These are phyloP conservation scores for Pleurotus salmoneostramineus DNA, from an alignment of 768 basidiomycete species.

Conservation along the genomic window DNA sequence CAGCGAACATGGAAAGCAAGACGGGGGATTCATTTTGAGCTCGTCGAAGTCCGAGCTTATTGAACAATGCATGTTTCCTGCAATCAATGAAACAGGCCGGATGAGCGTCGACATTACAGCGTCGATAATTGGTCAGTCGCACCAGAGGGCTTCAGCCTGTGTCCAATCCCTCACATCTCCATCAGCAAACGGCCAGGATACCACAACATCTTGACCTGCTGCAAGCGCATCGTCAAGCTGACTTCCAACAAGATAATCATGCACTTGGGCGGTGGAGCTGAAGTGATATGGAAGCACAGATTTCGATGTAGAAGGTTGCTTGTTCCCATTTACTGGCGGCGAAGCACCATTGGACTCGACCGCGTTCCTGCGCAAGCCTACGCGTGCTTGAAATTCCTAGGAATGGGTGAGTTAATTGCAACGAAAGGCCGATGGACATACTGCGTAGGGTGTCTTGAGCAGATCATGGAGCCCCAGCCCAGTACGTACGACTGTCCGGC, in stretches of 20 bases:
- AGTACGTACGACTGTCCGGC: slow-evolving; percentile 65
- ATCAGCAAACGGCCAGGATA: slow-evolving; percentile 83
- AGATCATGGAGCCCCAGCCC: slow-evolving; percentile 81
- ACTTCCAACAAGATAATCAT: slow-evolving; percentile 79
- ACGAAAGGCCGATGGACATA: slow-evolving; percentile 33
- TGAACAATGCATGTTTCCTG: slow-evolving; percentile 87
- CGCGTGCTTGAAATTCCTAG: slow-evolving; percentile 78
- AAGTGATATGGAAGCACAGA: slow-evolving; percentile 42
- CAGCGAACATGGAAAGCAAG: slow-evolving; percentile 64
- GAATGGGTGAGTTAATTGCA: slow-evolving; percentile 7
- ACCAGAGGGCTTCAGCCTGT: slow-evolving; percentile 91
- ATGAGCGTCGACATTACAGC: not conserved
- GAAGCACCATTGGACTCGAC: slow-evolving; percentile 19
- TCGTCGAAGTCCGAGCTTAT: slow-evolving; percentile 68
- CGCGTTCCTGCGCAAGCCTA: slow-evolving; percentile 61
- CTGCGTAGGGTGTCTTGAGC: slow-evolving; percentile 69
- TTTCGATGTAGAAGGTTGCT: slow-evolving; percentile 19
- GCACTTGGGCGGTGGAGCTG: slow-evolving; percentile 47
- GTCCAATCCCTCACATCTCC: slow-evolving; percentile 73
- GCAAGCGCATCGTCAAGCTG: slow-evolving; percentile 79
- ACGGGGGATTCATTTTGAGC: slow-evolving; percentile 87
- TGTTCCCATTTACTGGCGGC: slow-evolving; percentile 17
- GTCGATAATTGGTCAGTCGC: not conserved
- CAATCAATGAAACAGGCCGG: not conserved
- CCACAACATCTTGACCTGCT: slow-evolving; percentile 64